phyloP scores from a whole-genome alignment of 1,284 basidiomycete genomes.

The Melanopsichium pennsylvanicum region DNA sequence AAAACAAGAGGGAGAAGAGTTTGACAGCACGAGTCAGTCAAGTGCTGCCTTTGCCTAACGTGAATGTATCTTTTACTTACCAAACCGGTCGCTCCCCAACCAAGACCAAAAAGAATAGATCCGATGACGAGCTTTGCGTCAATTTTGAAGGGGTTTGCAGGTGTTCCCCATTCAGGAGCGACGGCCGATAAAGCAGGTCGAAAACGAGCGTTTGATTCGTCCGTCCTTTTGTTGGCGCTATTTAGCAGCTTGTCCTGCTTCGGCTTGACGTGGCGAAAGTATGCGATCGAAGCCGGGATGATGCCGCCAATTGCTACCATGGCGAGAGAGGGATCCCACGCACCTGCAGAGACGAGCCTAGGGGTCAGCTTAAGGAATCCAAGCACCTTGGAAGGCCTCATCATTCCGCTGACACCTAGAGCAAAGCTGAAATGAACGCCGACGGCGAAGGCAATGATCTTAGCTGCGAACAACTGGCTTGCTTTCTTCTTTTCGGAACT shows the following conservation, averaged over 20 bases:
- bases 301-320: constrained; percentile 68
- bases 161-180: constrained; percentile 53
- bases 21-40: too few species aligned
- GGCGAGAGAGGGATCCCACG: constrained; percentile 68
- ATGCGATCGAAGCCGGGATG: constrained; percentile 67
- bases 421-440: constrained; percentile 62
- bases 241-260: constrained; percentile 22
- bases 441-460: constrained; percentile 47
- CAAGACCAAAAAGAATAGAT: constrained; percentile 58
- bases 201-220: constrained; percentile 7
- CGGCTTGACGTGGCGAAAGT: constrained; percentile 40
- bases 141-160: constrained; percentile 40
- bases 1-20: not conserved
- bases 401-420: constrained; percentile 64
- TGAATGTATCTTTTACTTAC: constrained; percentile 8
- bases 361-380: constrained; percentile 23
- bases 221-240: constrained; percentile 2
- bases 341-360: constrained; percentile 16
- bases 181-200: constrained; percentile 21
- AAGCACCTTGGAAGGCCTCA: constrained; percentile 25
- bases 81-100: constrained; percentile 59
- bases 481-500: not conserved
- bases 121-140: constrained; percentile 53
- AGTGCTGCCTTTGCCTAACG: too few species aligned
- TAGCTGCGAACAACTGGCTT: constrained; percentile 25